These are phyloP conservation scores for Hevea brasiliensis DNA, from an alignment of 345 rosid genomes.

Conservation along the genomic window DNA sequence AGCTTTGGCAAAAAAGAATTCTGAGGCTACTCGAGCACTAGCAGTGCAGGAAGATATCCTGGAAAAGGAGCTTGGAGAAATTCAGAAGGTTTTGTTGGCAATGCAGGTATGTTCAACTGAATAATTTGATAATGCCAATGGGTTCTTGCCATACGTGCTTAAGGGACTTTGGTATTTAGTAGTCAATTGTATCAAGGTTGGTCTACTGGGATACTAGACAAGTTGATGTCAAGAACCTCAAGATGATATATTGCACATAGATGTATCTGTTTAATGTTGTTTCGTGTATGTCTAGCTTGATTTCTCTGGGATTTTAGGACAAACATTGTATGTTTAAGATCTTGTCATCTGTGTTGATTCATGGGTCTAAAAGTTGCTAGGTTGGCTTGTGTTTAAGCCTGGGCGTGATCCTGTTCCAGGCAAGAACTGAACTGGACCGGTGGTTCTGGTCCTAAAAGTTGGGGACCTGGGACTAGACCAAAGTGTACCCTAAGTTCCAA, in stretches of 20 bases:
- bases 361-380: neutral
- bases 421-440: too few relatives aligned
- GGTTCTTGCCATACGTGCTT: neutral
- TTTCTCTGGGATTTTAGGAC: neutral
- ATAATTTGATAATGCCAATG: conserved; percentile 10
- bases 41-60: conserved; percentile 77
- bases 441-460: too few relatives aligned
- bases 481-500: too few relatives aligned
- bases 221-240: conserved; percentile 4
- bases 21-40: conserved; percentile 84
- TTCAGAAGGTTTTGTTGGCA: conserved; percentile 87
- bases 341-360: neutral
- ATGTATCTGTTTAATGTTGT: neutral
- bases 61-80: conserved; percentile 90
- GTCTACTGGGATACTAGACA: neutral
- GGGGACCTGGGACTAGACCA: too few relatives aligned
- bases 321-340: neutral
- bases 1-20: conserved; percentile 90
- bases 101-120: conserved; percentile 68
- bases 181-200: neutral
- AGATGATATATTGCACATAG: neutral
- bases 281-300: neutral
- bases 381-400: neutral
- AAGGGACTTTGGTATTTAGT: neutral
- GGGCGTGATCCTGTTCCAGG: neutral